Base-by-base conservation (phyloP, 2,329 filamentous ascomycete species). In the Pyrenophora seminiperda region DNA sequence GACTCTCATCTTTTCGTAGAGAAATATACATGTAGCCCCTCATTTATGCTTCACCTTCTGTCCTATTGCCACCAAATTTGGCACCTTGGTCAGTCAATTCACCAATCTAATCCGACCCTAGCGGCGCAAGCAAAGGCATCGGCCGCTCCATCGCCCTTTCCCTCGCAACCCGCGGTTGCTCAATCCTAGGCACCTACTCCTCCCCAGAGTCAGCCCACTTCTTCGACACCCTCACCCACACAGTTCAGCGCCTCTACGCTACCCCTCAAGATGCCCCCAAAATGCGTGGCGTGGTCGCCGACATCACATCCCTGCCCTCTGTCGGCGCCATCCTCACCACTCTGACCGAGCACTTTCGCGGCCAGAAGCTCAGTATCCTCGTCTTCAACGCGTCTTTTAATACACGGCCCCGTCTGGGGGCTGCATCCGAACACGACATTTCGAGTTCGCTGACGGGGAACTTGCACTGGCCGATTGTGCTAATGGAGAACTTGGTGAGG, bases 151-250 rank as follows among this genome's bases (percentile, higher is more conserved):
- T 67, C 13, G 56, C 63, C 40, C 61, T 70, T 37, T 50, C 65
- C 17, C 64, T 70, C 27, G 55, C 66, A 11, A 58, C 55, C 30
- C 66, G 67, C 32, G 67, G 67, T 19, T 56, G 54, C 49, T 66
- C 64, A 27, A 56, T 70, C 44, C 44, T 70, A 14, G 66, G 67
- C 19, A 70, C 66, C 19, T 70, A 65, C 49, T 63, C 67, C 4
- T 58, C 62, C 22, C 43, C 52, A 2, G 10, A 58, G 37, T 61
- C 59, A 30, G 61, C 62, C 2, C 58, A 62, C 30, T 58, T 58
- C 43, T 61, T 68, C 53, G 63, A 67, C 36, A 56, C 54, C 3
- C 58, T 68, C 38, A 47, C 47, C 7, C 55, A 59, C 39, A 64
- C 59, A 7, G 29, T 68, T 15, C 32, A 33, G 13, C 30, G 30